Evolutionary conservation across 768 basidiomycete genomes (phyloP), one percentile per base, ranked within the genome.

Genomic region (Tremella mesenterica): DNA sequence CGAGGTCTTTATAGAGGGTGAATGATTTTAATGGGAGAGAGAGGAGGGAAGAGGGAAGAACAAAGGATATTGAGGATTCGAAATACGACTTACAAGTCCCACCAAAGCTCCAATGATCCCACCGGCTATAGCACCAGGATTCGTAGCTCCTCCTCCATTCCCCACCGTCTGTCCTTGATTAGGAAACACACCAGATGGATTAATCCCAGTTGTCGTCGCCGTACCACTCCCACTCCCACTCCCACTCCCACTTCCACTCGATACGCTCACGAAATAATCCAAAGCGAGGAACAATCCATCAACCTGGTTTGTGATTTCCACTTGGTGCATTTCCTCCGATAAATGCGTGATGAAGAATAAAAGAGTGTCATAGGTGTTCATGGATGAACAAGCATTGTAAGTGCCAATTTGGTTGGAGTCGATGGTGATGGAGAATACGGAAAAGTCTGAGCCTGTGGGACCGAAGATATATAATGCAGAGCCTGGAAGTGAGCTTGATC

Each of bases 401-500:
- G 53, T 55, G 2, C 61, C 60, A 21, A 49, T 25, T 2, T 41
- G 20, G 1, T 27, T 21, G 4, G 34, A 31, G 43, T 69, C 58
- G 25, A 69, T 26, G 2, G 18, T 39, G 23, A 65, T 34, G n/a
- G 47, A 31, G 39, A 56, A 69, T 0, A 38, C 31, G 0, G 59
- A 62, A 52, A 64, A 66, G 2, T 36, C 52, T 13, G 64, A 57
- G 1, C 67, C 67, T 16, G 64, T 66, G 27, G 54, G 44, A 10
- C 67, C 67, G 41, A 62, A 63, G 16, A 69, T 27, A 39, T 66
- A 69, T 13, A 66, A 14, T 30, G 64, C 64, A 27, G 54, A 58
- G 2, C 64, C 64, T 66, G n/a, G 25, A 18, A 1, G 26, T 39
- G n/a, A 50, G 38, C n/a, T n/a, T n/a, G 25, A 4, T 34, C 29